phyloP scores from a whole-genome alignment of 1,284 basidiomycete genomes.

The Cryptococcus sp. region DNA sequence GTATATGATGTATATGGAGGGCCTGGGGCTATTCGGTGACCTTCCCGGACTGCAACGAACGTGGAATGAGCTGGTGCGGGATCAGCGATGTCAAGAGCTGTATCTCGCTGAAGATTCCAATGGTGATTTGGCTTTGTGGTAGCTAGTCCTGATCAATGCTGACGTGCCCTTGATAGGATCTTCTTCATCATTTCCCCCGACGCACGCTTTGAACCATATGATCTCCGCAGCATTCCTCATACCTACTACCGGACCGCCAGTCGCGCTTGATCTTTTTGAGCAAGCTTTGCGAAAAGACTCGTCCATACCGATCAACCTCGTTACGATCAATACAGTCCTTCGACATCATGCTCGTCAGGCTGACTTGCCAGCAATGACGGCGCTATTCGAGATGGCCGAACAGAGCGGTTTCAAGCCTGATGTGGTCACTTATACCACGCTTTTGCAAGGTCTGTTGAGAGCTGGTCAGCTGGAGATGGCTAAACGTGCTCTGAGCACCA shows the following conservation, averaged over 20 bases:
- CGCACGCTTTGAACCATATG: constrained; percentile 44
- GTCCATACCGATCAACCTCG: constrained; percentile 60
- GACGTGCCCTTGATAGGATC: constrained; percentile 4
- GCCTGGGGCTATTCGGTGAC: constrained; percentile 45
- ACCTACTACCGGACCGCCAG: constrained; percentile 26
- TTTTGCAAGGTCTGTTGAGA: constrained; percentile 71
- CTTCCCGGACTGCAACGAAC: constrained; percentile 28
- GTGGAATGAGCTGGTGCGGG: constrained; percentile 44
- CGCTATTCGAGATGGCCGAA: constrained; percentile 62
- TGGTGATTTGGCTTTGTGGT: constrained; percentile 10
- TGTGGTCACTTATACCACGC: constrained; percentile 74
- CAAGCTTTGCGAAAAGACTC: constrained; percentile 36
- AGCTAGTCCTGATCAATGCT: background rate
- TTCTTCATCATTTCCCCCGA: constrained; percentile 38
- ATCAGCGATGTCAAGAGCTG: constrained; percentile 29
- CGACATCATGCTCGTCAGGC: constrained; percentile 63
- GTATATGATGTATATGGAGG: constrained; percentile 47
- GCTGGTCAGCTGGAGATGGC: constrained; percentile 67
- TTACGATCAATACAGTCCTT: constrained; percentile 77
- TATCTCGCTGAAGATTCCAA: constrained; percentile 25
- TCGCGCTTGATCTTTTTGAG: constrained; percentile 41
- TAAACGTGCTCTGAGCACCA: constrained; percentile 63
- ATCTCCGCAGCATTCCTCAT: constrained; percentile 41
- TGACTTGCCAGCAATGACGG: constrained; percentile 63
- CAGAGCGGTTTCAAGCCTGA: constrained; percentile 63